phyloP scores from a whole-genome alignment of 2,329 filamentous ascomycete genomes.

The Emydomyces testavorans region DNA sequence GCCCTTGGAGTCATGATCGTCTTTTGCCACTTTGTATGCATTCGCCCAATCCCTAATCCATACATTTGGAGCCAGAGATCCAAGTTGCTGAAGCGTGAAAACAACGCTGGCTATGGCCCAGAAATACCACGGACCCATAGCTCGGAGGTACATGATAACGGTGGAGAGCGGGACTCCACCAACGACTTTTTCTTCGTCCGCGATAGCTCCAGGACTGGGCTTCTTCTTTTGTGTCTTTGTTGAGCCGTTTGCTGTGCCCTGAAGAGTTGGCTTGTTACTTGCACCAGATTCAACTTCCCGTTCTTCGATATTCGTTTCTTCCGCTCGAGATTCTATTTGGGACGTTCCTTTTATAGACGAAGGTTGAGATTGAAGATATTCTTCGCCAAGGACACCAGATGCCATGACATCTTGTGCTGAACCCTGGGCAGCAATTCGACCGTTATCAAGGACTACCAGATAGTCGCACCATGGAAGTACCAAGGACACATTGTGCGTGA shows the following conservation, averaged over 20 bases:
- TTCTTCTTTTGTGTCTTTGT: constrained; percentile 26
- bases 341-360: constrained; percentile 63
- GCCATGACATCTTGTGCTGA: constrained; percentile 64
- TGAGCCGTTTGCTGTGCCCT: constrained; percentile 34
- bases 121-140: constrained; percentile 97
- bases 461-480: constrained; percentile 70
- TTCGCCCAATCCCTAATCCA: constrained; percentile 97
- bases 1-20: constrained; percentile 17
- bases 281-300: background rate
- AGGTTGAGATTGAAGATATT: constrained; percentile 63
- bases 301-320: constrained; percentile 39
- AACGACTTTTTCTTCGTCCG: constrained; percentile 65
- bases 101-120: constrained; percentile 66
- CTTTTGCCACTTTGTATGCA: constrained; percentile 51
- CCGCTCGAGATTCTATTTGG: constrained; percentile 62
- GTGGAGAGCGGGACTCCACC: constrained; percentile 83
- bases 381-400: constrained; percentile 81
- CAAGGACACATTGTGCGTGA: constrained; percentile 89
- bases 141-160: constrained; percentile 68
- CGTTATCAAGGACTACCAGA: constrained; percentile 79
- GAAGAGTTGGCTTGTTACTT: constrained; percentile 44
- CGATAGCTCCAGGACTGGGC: constrained; percentile 36
- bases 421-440: constrained; percentile 66
- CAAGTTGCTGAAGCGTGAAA: constrained; percentile 73
- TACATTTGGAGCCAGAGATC: constrained; percentile 75